phyloP scores from a whole-genome alignment of 2,329 filamentous ascomycete genomes.

The Fonsecaea pedrosoi region DNA sequence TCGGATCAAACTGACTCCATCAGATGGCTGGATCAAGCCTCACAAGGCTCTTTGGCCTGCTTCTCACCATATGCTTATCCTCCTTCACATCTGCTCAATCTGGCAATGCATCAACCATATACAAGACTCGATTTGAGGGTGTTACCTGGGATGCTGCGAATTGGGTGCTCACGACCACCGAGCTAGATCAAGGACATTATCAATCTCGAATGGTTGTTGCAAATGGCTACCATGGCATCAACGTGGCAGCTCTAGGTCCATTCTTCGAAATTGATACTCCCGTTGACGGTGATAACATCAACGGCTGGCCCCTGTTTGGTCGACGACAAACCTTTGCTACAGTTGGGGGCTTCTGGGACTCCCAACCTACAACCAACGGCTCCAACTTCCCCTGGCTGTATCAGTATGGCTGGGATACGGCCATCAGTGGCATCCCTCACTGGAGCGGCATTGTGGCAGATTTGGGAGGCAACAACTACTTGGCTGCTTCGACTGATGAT shows the following conservation, averaged over 20 bases:
- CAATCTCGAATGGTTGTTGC: conserved; percentile 66
- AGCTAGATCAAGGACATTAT: conserved; percentile 64
- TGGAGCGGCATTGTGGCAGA: conserved; percentile 68
- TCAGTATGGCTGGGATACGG: conserved; percentile 73
- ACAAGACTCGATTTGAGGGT: conserved; percentile 58
- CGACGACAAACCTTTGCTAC: conserved; percentile 70
- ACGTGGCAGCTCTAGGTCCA: conserved; percentile 66
- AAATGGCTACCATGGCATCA: conserved; percentile 71
- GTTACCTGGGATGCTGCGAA: conserved; percentile 66
- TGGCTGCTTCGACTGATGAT: conserved; percentile 67
- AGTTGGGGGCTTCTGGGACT: conserved; percentile 70
- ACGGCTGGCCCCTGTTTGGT: conserved; percentile 72
- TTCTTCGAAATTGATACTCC: conserved; percentile 66
- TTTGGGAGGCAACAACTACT: conserved; percentile 58
- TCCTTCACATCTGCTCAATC: conserved; percentile 24
- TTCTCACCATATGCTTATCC: conserved; percentile 14
- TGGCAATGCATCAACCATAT: conserved; percentile 43
- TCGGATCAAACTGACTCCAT: neutral
- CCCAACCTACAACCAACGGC: conserved; percentile 63
- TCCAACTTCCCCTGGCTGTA: conserved; percentile 72
- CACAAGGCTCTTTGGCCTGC: conserved; percentile 2
- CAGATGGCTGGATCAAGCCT: conserved; percentile 23
- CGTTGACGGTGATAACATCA: conserved; percentile 61
- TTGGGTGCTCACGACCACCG: conserved; percentile 62
- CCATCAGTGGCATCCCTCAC: conserved; percentile 74